Evolutionary conservation across 2,329 filamentous ascomycete genomes (phyloP).

Genomic region (Emergomyces orientalis): DNA sequence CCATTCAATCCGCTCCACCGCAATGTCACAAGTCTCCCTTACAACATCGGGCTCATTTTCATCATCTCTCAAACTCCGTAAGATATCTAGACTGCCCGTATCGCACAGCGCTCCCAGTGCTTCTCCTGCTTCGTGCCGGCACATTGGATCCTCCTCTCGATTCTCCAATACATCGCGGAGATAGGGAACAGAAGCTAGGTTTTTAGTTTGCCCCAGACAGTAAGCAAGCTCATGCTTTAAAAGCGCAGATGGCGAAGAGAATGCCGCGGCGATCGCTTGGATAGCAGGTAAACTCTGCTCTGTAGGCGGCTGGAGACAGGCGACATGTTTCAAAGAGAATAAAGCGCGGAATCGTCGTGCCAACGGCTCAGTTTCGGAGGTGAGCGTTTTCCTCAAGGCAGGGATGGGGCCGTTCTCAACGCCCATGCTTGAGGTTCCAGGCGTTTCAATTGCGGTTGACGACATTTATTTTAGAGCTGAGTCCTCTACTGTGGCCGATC

Average conservation of each 20-base stretch:
- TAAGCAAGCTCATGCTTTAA: constrained; percentile 97
- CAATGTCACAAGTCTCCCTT: constrained; percentile 94
- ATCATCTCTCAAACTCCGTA: constrained; percentile 66
- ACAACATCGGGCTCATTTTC: constrained; percentile 68
- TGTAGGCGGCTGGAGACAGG: constrained; percentile 53
- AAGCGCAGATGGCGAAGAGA: constrained; percentile 74
- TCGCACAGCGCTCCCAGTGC: constrained; percentile 82
- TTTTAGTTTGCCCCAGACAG: constrained; percentile 84
- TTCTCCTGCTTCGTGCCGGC: constrained; percentile 91
- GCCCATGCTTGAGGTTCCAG: neutral
- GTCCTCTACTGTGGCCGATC: neutral
- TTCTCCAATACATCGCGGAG: constrained; percentile 68
- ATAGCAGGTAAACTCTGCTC: constrained; percentile 54
- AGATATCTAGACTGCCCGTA: constrained; percentile 59
- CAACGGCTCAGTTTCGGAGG: constrained; percentile 70
- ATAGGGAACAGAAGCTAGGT: constrained; percentile 62
- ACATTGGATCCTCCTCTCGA: constrained; percentile 82
- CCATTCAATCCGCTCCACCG: constrained; percentile 89
- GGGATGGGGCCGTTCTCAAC: constrained; percentile 24
- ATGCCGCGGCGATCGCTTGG: constrained; percentile 77
- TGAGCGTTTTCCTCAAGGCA: constrained; percentile 59
- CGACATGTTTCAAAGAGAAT: constrained; percentile 93
- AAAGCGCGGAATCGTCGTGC: constrained; percentile 88
- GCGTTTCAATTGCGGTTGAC: neutral
- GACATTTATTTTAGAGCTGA: neutral